Percentiles rank a stretch among this genome's conserved stretches.
phyloP scores from a whole-genome alignment of 257 asterid species.

The Fraxinus anomala region DNA sequence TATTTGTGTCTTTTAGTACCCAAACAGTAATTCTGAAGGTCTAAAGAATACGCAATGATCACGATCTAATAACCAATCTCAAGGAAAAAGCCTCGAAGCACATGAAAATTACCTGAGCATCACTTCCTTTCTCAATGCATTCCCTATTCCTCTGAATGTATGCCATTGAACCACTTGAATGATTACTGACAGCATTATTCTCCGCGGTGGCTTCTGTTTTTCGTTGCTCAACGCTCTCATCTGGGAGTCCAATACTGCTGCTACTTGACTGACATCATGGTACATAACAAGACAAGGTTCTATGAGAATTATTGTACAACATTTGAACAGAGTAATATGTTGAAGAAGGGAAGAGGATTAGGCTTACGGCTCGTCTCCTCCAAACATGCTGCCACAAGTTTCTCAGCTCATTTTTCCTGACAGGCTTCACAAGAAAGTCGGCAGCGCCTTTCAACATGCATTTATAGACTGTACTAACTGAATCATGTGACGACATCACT shows the following conservation, averaged over 20 bases:
- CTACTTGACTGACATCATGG: slow-evolving; percentile 51
- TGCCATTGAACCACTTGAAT: slow-evolving; percentile 71
- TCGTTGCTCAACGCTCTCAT: slow-evolving; percentile 65
- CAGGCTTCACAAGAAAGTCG: slow-evolving; percentile 93
- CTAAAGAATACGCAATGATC: neutral
- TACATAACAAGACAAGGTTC: slow-evolving; percentile 21
- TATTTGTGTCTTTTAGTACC: neutral
- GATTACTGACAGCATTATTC: slow-evolving; percentile 64
- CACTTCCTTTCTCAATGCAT: slow-evolving; percentile 74
- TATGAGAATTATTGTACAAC: slow-evolving; percentile 14
- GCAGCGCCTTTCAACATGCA: slow-evolving; percentile 97
- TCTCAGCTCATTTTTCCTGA: slow-evolving; percentile 85
- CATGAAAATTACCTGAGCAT: slow-evolving; percentile 67
- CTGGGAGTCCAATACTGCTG: slow-evolving; percentile 64
- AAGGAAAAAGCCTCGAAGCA: neutral
- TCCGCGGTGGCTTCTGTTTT: slow-evolving; percentile 85
- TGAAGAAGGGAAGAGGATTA: slow-evolving; percentile 7
- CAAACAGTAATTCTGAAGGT: neutral
- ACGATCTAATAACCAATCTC: too few relatives aligned
- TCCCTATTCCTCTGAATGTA: slow-evolving; percentile 58
- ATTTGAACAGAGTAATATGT: neutral
- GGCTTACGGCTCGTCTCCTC: slow-evolving; percentile 93
- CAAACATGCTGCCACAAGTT: slow-evolving; percentile 99
- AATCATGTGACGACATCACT: slow-evolving; percentile 97
- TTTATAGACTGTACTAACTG: slow-evolving; percentile 83